Evolutionary conservation across 345 rosid genomes (phyloP).

Genomic region (Citrus hindsii): DNA sequence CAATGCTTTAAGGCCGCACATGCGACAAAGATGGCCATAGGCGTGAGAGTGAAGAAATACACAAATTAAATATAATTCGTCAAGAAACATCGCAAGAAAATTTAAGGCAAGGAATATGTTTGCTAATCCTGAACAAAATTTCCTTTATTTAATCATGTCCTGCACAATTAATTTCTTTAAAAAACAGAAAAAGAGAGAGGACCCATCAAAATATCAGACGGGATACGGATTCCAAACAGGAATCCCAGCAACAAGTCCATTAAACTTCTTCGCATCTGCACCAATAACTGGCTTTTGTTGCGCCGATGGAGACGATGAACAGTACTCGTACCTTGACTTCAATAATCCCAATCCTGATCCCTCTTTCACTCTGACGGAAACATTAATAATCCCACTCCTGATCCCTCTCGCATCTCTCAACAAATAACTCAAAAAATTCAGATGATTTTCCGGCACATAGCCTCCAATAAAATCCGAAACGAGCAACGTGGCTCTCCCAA

Average conservation of each 20-base stretch:
- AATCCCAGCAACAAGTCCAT: conserved; percentile 43
- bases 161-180: too few species aligned
- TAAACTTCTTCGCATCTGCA: not conserved
- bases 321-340: not conserved
- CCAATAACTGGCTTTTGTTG: not conserved
- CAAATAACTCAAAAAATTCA: conserved; percentile 66
- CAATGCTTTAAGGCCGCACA: too few species aligned
- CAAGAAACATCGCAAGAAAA: not conserved
- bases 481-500: conserved; percentile 46
- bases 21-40: too few species aligned
- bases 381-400: conserved; percentile 51
- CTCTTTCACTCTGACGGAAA: conserved; percentile 19
- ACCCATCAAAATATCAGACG: not conserved
- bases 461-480: conserved; percentile 58
- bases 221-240: conserved; percentile 38
- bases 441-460: conserved; percentile 33
- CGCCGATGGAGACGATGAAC: conserved; percentile 5
- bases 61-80: not conserved
- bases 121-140: not conserved
- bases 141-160: not conserved
- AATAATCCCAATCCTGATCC: not conserved
- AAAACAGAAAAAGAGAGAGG: not conserved
- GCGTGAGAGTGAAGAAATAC: too few species aligned
- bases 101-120: not conserved
- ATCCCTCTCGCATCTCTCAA: conserved; percentile 41